Evolutionary conservation across 805 yeast species (phyloP), one percentile per base, ranked within the genome.

Genomic region (Groenewaldozyma tartarivorans): DNA sequence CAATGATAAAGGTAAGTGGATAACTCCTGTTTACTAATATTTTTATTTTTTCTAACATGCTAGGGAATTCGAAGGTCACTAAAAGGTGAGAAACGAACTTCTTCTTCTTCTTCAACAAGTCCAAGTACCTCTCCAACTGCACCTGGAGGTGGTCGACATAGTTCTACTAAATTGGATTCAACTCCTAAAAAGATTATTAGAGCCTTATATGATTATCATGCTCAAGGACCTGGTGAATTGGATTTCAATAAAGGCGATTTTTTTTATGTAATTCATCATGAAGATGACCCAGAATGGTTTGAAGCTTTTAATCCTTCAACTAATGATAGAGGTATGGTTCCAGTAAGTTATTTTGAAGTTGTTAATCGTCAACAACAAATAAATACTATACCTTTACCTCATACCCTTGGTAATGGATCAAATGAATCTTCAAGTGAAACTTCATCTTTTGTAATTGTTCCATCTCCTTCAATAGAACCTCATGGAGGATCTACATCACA

Each of bases 271-370:
- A 68, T 71, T 31, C 75, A 76, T 18, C 72, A 75, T 41, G 74
- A 74, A 41, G 68, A 73, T 41, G 80, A 77, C 49, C 52, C 61
- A 9, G 73, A 68, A 33, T 87, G 95, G 88, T 85, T 77, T 54
- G 87, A 85, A 54, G 96, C 94, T 1, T 76, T 79, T 39, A 87
- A 90, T 57, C 96, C 97, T 11, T 74, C 81, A 36, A 76, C 82
- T 26, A 75, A 80, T 51, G 63, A 72, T 20, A 70, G 74, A 38
- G 98, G 98, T 1, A 74, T 83, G 74, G 97, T 92, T 1, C 97
- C 97, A 3, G 77, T 77, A 33, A 66, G 78, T 7, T 80, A 80
- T 58, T 92, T 90, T 61, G 94, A 87, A 62, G 79, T 77, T 15
- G 77, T 88, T 39, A 48, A 54, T 50, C 44, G 61, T 38, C 61